phyloP scores from a whole-genome alignment of 1,284 basidiomycete genomes.

The Paramarasmius palmivorus region DNA sequence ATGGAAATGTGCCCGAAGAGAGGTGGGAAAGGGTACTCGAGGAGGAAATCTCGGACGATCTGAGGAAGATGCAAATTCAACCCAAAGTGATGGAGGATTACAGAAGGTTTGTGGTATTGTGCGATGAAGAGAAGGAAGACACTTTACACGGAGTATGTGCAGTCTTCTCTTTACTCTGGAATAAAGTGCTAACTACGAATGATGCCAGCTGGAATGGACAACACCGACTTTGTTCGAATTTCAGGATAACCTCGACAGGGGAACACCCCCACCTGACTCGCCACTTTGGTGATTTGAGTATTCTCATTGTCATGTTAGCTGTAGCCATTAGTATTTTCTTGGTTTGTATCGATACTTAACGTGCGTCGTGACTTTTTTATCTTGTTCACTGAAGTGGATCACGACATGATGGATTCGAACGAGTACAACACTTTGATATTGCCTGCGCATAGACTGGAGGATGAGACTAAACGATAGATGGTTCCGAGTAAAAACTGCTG shows the following conservation, averaged over 20 bases:
- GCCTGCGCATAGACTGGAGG: not conserved
- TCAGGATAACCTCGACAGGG: not conserved
- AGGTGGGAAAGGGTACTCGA: conserved; percentile 35
- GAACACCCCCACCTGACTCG: not conserved
- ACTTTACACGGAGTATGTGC: not conserved
- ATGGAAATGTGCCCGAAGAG: conserved; percentile 28
- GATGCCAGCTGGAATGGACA: not conserved
- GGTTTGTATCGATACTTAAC: no score
- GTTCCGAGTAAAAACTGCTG: not conserved
- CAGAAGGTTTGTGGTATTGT: conserved; percentile 62
- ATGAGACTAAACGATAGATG: not conserved
- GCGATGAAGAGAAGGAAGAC: conserved; percentile 28
- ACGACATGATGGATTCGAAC: no score
- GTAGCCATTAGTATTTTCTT: no score
- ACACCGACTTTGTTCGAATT: not conserved
- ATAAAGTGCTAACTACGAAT: not conserved
- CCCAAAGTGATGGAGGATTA: conserved; percentile 57
- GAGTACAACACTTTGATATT: not conserved
- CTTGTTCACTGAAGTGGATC: no score
- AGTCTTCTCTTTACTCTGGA: not conserved
- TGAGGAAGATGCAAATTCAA: conserved; percentile 52
- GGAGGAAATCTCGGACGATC: conserved; percentile 42
- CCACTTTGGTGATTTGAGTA: not conserved
- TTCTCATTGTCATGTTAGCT: no score
- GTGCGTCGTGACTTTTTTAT: no score